phyloP scores from a whole-genome alignment of 2,329 filamentous ascomycete species.

The Arthrobotrys megalospora region DNA sequence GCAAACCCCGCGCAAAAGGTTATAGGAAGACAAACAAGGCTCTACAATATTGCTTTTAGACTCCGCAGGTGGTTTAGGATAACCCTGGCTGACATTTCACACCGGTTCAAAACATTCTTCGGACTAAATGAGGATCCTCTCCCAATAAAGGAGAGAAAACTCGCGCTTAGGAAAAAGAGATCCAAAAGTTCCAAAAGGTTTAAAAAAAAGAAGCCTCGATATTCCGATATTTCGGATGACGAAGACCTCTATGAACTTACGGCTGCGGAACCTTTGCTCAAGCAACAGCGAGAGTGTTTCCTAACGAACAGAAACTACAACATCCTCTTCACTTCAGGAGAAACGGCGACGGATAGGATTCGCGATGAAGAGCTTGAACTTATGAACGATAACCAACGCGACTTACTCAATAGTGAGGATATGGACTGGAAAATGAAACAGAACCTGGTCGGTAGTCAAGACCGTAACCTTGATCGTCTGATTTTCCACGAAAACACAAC shows the following conservation, averaged over 20 bases:
- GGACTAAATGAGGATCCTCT: neutral
- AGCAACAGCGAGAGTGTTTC: slow-evolving; percentile 2
- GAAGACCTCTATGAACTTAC: neutral
- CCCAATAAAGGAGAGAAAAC: neutral
- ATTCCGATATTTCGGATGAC: neutral
- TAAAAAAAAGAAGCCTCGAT: neutral
- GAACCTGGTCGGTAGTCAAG: neutral
- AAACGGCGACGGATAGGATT: neutral
- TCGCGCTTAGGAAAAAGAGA: neutral
- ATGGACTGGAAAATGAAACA: neutral
- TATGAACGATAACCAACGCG: neutral
- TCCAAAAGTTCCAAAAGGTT: neutral
- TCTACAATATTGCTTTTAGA: neutral
- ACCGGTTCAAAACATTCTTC: neutral
- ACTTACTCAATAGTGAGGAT: neutral
- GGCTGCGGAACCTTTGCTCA: neutral
- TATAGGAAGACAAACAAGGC: neutral
- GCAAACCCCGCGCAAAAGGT: neutral
- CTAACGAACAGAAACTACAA: slow-evolving; percentile 44
- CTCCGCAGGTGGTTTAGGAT: slow-evolving; percentile 1
- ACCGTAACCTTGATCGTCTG: neutral
- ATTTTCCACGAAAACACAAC: neutral
- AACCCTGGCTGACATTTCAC: neutral
- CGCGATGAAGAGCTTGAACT: slow-evolving; percentile 13
- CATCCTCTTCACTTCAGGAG: slow-evolving; percentile 26